Conservation (phyloP, 345 rosid genomes). For the Citropsis articulata region DNA sequence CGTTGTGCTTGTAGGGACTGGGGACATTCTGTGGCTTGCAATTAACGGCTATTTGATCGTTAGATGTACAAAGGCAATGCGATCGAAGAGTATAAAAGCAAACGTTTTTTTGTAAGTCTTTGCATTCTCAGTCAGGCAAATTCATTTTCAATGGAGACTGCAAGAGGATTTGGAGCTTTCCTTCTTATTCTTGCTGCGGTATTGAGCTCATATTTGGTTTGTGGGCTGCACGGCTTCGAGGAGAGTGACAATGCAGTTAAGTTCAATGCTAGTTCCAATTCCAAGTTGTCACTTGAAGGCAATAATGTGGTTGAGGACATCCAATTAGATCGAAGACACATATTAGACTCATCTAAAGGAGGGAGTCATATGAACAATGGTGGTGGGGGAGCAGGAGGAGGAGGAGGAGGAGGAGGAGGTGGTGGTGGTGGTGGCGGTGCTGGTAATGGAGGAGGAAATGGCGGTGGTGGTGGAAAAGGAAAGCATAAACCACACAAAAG, state of each 20-base stretch:
- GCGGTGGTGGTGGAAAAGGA: neutral
- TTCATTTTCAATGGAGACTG: slow-evolving; percentile 14
- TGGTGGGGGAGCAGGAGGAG: slow-evolving; percentile 17
- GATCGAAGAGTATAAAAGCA: slow-evolving; percentile 18
- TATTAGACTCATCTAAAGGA: slow-evolving; percentile 13
- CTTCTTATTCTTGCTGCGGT: slow-evolving; percentile 12
- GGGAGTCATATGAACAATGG: slow-evolving; percentile 17
- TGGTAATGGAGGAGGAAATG: neutral
- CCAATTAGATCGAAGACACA: slow-evolving; percentile 3
- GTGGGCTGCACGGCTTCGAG: slow-evolving; percentile 32
- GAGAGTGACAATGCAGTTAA: slow-evolving; percentile 20
- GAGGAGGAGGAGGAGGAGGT: neutral
- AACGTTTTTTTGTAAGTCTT: neutral
- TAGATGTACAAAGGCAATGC: neutral
- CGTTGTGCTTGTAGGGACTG: slow-evolving; percentile 8
- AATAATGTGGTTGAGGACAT: slow-evolving; percentile 9
- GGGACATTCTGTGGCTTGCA: slow-evolving; percentile 23
- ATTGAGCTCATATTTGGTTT: slow-evolving; percentile 28
- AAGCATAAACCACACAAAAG: neutral
- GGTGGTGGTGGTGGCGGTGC: slow-evolving; percentile 12
- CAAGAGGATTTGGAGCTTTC: slow-evolving; percentile 20
- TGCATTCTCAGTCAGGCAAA: slow-evolving; percentile 6
- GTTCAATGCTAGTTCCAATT: slow-evolving; percentile 13
- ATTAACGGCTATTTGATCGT: neutral
- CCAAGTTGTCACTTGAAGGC: neutral